Percentiles rank a stretch among this genome's conserved stretches.
These are phyloP conservation scores for Vigna mungo DNA, from an alignment of 306 rosid species.

Conservation along the genomic window DNA sequence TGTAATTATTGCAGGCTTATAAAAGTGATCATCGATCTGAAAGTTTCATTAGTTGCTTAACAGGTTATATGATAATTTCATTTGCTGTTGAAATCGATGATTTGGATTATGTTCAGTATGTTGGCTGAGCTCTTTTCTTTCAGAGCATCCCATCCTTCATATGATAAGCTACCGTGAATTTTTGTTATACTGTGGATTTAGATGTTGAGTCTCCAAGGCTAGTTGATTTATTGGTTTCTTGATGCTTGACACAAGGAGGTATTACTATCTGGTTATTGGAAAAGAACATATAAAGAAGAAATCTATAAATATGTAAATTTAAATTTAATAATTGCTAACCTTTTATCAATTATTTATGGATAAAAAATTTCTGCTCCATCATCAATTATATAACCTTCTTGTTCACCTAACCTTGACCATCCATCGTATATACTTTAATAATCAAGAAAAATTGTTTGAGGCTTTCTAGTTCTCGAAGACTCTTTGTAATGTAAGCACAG, in stretches of 20 bases:
- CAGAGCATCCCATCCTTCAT: not conserved
- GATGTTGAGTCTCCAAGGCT: not conserved
- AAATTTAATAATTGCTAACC: too few species aligned
- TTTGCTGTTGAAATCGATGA: constrained; percentile 20
- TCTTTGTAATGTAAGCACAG: too few species aligned
- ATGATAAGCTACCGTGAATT: constrained; percentile 30
- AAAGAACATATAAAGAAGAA: too few species aligned
- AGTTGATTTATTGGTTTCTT: not conserved
- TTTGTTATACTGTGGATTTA: constrained; percentile 6
- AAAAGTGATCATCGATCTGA: constrained; percentile 8
- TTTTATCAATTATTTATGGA: too few species aligned
- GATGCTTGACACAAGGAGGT: not conserved
- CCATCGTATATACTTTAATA: too few species aligned
- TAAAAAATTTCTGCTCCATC: too few species aligned
- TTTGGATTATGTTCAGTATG: constrained; percentile 24
- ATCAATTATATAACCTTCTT: too few species aligned
- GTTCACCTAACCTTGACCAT: too few species aligned
- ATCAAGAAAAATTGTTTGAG: too few species aligned
- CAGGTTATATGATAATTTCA: constrained; percentile 20
- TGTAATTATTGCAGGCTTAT: constrained; percentile 28
- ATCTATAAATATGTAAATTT: too few species aligned
- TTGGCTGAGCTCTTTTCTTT: constrained; percentile 9
- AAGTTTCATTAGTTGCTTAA: constrained; percentile 14
- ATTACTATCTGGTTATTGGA: too few species aligned
- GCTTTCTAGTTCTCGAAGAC: too few species aligned